phyloP scores from a whole-genome alignment of 352 stramenopile genomes.

The Phytophthora parvispora region DNA sequence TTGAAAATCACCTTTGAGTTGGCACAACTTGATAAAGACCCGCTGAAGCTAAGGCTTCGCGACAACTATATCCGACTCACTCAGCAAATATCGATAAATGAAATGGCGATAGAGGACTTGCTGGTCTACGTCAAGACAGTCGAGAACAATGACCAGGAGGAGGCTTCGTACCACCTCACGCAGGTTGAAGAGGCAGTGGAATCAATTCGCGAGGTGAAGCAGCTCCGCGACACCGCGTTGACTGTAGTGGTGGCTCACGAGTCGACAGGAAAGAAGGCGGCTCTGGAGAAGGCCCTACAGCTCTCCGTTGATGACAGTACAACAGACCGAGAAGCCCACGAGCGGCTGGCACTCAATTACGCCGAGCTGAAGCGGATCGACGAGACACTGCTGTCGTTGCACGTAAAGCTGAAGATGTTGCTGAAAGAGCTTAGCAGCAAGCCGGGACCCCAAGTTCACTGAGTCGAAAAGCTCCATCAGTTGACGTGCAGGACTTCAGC shows the following conservation, averaged over 20 bases:
- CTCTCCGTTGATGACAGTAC: neutral
- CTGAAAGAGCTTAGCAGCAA: neutral
- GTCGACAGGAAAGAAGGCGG: neutral
- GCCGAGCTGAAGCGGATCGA: neutral
- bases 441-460: too few species aligned
- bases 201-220: neutral
- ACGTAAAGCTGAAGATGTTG: neutral
- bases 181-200: neutral
- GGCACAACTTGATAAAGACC: neutral
- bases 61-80: conserved; percentile 3
- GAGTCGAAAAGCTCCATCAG: neutral
- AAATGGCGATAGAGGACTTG: conserved; percentile 1
- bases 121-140: neutral
- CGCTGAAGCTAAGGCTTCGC: neutral
- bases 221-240: neutral
- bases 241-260: neutral
- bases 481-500: neutral
- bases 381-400: neutral
- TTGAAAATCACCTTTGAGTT: neutral
- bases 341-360: neutral
- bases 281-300: neutral
- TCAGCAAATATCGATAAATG: conserved; percentile 5
- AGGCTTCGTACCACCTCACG: neutral
- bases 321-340: neutral
- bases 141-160: neutral